Evolutionary conservation across 2,329 filamentous ascomycete genomes (phyloP).

Genomic region (Elsinoe fawcettii): DNA sequence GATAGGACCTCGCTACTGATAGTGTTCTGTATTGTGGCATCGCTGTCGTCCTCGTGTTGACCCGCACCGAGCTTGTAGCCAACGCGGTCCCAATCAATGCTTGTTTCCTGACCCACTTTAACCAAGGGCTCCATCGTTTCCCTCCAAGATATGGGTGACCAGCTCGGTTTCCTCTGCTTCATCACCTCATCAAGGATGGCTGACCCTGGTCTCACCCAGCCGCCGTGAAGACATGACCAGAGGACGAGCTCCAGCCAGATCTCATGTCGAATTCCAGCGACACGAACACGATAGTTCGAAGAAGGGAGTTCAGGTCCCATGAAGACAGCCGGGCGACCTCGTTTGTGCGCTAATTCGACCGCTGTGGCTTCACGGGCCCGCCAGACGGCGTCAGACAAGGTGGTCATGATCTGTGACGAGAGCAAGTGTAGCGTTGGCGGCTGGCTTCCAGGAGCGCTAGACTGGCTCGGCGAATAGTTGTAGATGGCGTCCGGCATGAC

Average conservation of each 20-base stretch:
- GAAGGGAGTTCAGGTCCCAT: slow-evolving; percentile 38
- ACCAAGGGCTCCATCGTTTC: slow-evolving; percentile 31
- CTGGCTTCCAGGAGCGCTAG: slow-evolving; percentile 35
- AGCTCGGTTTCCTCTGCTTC: slow-evolving; percentile 18
- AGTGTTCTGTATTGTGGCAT: slow-evolving; percentile 33
- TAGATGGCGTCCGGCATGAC: slow-evolving; percentile 42
- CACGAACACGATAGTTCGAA: slow-evolving; percentile 34
- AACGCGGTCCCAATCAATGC: slow-evolving; percentile 25
- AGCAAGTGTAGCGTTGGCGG: slow-evolving; percentile 42
- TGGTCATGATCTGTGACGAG: slow-evolving; percentile 41
- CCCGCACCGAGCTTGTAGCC: slow-evolving; percentile 25
- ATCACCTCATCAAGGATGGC: slow-evolving; percentile 32
- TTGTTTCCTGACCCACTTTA: slow-evolving; percentile 20
- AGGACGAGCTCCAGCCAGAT: slow-evolving; percentile 47
- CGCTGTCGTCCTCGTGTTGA: background rate
- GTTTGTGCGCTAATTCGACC: slow-evolving; percentile 24
- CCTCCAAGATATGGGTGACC: slow-evolving; percentile 36
- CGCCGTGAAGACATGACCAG: slow-evolving; percentile 44
- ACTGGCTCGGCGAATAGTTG: slow-evolving; percentile 29
- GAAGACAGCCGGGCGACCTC: slow-evolving; percentile 32
- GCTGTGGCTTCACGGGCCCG: slow-evolving; percentile 36
- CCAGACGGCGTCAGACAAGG: slow-evolving; percentile 45
- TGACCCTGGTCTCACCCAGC: slow-evolving; percentile 38
- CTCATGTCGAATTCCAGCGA: slow-evolving; percentile 37
- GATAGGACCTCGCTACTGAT: slow-evolving; percentile 53